Base-by-base conservation (phyloP, 2,329 filamentous ascomycete species). In the Elsinoe australis region DNA sequence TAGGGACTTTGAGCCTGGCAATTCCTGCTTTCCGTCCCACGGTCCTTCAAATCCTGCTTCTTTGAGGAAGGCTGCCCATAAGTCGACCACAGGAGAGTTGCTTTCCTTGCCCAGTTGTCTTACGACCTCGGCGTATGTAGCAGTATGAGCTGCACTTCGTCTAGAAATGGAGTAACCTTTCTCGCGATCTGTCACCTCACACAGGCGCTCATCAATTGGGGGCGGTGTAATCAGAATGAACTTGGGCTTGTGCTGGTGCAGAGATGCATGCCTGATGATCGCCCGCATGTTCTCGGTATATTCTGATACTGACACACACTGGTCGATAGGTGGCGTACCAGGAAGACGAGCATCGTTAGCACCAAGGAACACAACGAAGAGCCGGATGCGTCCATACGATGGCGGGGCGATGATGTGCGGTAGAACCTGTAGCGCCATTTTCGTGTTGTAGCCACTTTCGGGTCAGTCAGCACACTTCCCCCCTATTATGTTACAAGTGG, bases 291-390 rank as follows among this genome's bases (percentile, higher is more conserved):
- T 94, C 49, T 75, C 67, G 61, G 78, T 80, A 70, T 87, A 96
- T 52, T 79, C 68, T 1, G 82, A 74, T n/a, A 95, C 65, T 1
- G 86, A 78, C 5, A 96, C 77, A 63, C 90, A 80, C 65, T 96
- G 92, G n/a, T 60, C 52, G 9, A 56, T 55, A 44, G 78, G 80
- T 3, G 72, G 71, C 3, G 75, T 71, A 29, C 76, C 69, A 3
- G 79, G 75, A 3, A 94, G 64, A 48, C 81, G 81, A 3, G 90
- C 83, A 65, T 96, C 92, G 62, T 98, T 96, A 56, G 92, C 87
- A 14, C 92, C 92, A 52, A 95, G 81, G 55, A 94, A 82, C 51
- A 95, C 67, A 31, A 84, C 71, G 54, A 90, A 65, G 58, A 85
- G 83, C 50, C 79, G 76, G 50, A 89, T 74, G 59, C 74, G 76